Base-by-base conservation (phyloP, 1,139 yeast species). In the Suhomyces bribrorum region DNA sequence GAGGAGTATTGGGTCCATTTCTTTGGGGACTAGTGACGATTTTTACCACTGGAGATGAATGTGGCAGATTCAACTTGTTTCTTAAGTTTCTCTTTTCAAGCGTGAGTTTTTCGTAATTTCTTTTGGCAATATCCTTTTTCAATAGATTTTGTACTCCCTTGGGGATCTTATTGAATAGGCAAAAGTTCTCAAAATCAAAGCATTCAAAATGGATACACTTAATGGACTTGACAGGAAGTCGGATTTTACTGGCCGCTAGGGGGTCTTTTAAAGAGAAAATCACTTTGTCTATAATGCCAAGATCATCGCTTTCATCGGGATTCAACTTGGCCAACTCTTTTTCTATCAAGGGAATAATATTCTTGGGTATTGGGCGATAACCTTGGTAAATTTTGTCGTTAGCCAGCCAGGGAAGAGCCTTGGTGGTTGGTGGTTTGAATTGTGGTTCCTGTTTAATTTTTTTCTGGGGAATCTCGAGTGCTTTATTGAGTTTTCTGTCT, bases 141-240 rank as follows among this genome's bases (percentile, higher is more conserved):
- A 69, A 51, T 5, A 61, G 46, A 13, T 48, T 49, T 7, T 44
- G 47, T 13, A 65, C 57, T 0, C 69, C 68, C 4, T 47, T 41
- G 5, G 72, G 64, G 3, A 72, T 58, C 29, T 59, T 62, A 47
- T 69, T 64, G 46, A 67, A 68, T 9, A 59, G 40, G 50, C 77
- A 72, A 43, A 72, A 72, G 37, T 59, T 66, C 11, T 69, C 70
- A 44, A 64, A 69, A 45, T 72, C 77, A 53, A 72, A 72, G 49
- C 77, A 71, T 50, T 70, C 77, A 46, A 72, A 70, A 49, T 72
- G 77, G 23, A 49, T 49, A 45, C 77, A 72, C 2, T 46, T 43
- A 8, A 50, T 45, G 3, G 75, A 61, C 47, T 69, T 71, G 2
- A 72, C 69, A 1, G 77, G 77, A 7, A 71, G 51, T 27, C 53